Evolutionary conservation across 148 eudicot genomes (phyloP).

Genomic region (Silene latifolia): DNA sequence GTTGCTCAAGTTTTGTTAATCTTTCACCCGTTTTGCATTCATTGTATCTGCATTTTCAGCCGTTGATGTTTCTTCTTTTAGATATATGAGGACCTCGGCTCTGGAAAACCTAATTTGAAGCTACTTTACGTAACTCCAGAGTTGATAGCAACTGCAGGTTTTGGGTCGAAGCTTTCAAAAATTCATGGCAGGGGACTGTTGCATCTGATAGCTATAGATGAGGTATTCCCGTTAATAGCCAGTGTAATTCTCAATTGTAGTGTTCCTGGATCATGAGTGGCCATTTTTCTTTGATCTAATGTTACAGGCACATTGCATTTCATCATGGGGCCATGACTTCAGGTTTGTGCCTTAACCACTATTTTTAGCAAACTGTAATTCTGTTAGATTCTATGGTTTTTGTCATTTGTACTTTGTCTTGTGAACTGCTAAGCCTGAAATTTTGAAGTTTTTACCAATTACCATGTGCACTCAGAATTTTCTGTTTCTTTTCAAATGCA

Average conservation of each 20-base stretch:
- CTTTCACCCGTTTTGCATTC: not conserved
- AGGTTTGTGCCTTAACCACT: constrained; percentile 41
- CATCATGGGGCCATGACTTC: constrained; percentile 98
- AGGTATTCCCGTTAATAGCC: constrained; percentile 43
- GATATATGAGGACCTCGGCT: constrained; percentile 84
- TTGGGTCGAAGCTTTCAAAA: constrained; percentile 66
- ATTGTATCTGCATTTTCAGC: constrained; percentile 8
- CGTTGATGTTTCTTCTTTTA: constrained; percentile 28
- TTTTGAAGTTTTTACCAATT: constrained; percentile 1
- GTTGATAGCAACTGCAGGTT: constrained; percentile 80
- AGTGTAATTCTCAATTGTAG: constrained; percentile 3
- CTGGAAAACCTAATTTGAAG: constrained; percentile 78
- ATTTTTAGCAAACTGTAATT: not conserved
- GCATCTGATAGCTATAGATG: constrained; percentile 89
- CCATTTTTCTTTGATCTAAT: constrained; percentile 15
- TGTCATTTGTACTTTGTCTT: not conserved
- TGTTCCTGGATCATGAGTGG: not conserved
- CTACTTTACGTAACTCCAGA: constrained; percentile 94
- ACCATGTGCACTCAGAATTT: not conserved
- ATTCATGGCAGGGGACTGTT: constrained; percentile 75
- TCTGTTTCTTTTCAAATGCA: not conserved
- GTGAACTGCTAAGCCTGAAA: not conserved
- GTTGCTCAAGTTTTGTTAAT: constrained; percentile 7
- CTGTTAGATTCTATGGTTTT: not conserved
- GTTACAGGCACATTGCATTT: constrained; percentile 90